A percentile compares a stretch with the other conserved stretches of the same genome.
Evolutionary conservation across 1,284 basidiomycete species (phyloP).

Genomic region (Puccinia triticina): DNA sequence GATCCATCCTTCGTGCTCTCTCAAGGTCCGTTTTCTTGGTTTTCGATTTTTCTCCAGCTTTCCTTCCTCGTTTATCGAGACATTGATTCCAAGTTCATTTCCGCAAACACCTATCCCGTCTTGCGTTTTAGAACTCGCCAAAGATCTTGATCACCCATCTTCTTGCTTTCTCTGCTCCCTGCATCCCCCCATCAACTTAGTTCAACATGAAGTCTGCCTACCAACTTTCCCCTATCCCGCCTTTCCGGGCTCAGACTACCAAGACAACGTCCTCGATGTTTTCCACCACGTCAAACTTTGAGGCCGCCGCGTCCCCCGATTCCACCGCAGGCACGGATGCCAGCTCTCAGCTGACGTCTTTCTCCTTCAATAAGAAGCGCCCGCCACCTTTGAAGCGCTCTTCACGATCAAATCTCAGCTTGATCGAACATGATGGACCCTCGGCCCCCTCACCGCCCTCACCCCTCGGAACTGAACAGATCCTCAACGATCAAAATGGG

Average conservation of each 20-base stretch:
- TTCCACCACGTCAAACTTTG: neutral
- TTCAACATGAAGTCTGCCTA: constrained; percentile 39
- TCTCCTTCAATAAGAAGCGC: constrained; percentile 30
- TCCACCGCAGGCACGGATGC: neutral
- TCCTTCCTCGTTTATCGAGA: neutral
- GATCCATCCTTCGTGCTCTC: constrained; percentile 11
- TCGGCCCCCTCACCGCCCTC: constrained; percentile 15
- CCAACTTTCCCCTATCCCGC: constrained; percentile 44
- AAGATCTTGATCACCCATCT: constrained; percentile 17
- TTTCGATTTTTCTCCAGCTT: neutral
- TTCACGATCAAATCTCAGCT: constrained; percentile 8
- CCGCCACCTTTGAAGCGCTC: constrained; percentile 11
- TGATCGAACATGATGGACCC: constrained; percentile 15
- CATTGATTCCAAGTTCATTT: neutral
- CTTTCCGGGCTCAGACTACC: constrained; percentile 19
- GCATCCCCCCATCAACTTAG: constrained; percentile 13
- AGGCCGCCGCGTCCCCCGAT: neutral
- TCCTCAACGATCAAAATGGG: neutral
- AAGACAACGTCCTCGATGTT: neutral
- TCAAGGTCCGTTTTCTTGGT: constrained; percentile 30
- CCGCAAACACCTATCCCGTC: neutral
- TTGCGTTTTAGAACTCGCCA: neutral
- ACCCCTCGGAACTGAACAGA: constrained; percentile 3
- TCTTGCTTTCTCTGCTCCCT: constrained; percentile 11
- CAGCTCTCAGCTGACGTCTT: constrained; percentile 17